phyloP scores from a whole-genome alignment of 2,329 filamentous ascomycete species.

The Colletotrichum cordylinicola region DNA sequence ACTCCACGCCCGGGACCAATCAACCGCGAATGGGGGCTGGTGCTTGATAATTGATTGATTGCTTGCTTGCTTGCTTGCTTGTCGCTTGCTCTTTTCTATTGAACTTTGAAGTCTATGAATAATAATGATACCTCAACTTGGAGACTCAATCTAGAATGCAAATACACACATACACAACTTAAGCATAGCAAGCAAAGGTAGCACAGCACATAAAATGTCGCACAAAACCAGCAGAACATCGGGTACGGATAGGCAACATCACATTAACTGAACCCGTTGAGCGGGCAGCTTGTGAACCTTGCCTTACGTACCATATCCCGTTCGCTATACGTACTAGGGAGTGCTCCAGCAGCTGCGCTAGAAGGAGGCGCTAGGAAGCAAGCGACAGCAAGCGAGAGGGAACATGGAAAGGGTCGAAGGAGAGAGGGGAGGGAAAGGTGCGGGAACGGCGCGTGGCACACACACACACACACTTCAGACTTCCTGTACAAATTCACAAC shows the following conservation, averaged over 20 bases:
- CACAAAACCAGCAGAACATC: background rate
- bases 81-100: too few relatives aligned
- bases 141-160: background rate
- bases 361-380: slow-evolving; percentile 7
- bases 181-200: background rate
- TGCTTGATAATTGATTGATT: too few relatives aligned
- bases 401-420: background rate
- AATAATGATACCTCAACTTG: too few relatives aligned
- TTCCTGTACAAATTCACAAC: too few relatives aligned
- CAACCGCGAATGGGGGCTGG: background rate
- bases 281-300: too few relatives aligned
- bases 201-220: background rate
- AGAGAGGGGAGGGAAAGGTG: background rate
- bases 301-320: background rate
- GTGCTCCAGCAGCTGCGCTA: background rate
- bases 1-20: background rate
- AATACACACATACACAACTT: background rate
- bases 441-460: slow-evolving; percentile 5
- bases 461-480: background rate
- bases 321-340: background rate
- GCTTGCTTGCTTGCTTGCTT: too few relatives aligned
- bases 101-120: too few relatives aligned
- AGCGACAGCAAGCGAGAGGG: slow-evolving; percentile 11
- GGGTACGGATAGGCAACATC: background rate
- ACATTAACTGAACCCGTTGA: too few relatives aligned